Evolutionary conservation across 2,329 filamentous ascomycete genomes (phyloP), one percentile per base, ranked within the genome.

Genomic region (Tolypocladium tundrense): DNA sequence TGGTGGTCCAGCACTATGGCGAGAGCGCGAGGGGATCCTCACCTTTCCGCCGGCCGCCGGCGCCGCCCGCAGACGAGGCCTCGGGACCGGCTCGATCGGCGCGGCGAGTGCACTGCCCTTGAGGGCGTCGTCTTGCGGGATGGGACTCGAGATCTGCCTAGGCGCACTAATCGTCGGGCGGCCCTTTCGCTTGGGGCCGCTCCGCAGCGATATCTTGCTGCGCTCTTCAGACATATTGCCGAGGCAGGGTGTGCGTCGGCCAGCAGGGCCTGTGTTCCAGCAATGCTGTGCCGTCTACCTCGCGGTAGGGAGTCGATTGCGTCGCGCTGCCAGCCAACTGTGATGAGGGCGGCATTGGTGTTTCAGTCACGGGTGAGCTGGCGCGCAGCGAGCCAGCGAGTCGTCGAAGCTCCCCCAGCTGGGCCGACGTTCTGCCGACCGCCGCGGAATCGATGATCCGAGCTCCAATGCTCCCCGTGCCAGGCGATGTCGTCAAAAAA

Each of bases 161-260:
- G 83, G 83, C 8, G 83, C 80, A 68, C 83, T 86, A 68, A 87
- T 86, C 58, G 75, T 74, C 21, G 83, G 82, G n/a, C 83, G 80
- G 52, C 72, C 75, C 67, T 85, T 86, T 65, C 84, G 76, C 71
- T 85, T 86, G 58, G 75, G 69, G 35, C 81, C 82, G 69, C 77
- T 85, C 43, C 85, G 78, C 58, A 88, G 78, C 59, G 85, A 87
- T 64, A 85, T 82, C 71, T 81, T 84, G 69, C 77, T 79, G 63
- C 79, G 77, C 64, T 85, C 82, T 64, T 86, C 83, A 16, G 83
- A 84, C 83, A 87, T 87, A 64, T 58, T 67, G 68, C n/a, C 48
- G 37, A 31, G 27, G 3, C 14, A 48, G 9, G 43, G 5, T 21
- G 35, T n/a, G 31, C 50, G 16, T 41, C 9, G 45, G 14, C 45